Evolutionary conservation across 768 basidiomycete species (phyloP).

Genomic region (Cystofilobasidium bisporidii): DNA sequence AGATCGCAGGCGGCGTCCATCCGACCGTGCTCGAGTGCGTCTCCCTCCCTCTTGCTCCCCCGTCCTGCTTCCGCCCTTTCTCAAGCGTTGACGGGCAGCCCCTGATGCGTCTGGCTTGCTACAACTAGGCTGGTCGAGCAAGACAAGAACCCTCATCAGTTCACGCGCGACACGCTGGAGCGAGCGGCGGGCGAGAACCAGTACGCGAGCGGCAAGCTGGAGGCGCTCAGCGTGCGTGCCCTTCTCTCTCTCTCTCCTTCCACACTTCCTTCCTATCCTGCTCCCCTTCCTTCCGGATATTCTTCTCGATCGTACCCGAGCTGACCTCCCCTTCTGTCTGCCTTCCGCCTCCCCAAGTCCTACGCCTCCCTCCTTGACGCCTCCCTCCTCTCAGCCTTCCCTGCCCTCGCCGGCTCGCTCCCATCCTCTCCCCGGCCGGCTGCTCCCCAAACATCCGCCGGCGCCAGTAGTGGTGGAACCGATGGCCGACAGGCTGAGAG

Average conservation of each 20-base stretch:
- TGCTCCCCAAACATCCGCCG: no score
- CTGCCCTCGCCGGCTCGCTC: background rate
- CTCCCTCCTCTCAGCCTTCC: background rate
- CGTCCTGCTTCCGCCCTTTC: no score
- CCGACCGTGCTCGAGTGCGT: background rate
- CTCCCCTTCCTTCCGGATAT: no score
- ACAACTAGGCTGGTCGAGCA: background rate
- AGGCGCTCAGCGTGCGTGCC: background rate
- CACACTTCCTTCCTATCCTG: no score
- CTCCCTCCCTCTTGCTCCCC: background rate
- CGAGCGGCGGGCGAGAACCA: conserved; percentile 6
- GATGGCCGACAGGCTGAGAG: no score
- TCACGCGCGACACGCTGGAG: conserved; percentile 8
- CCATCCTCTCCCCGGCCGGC: no score
- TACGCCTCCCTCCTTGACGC: background rate
- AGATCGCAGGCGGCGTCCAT: background rate
- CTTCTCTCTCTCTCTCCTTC: no score
- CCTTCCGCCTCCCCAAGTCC: background rate
- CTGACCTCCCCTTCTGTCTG: background rate
- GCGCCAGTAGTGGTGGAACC: no score
- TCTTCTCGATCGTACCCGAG: no score
- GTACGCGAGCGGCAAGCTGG: conserved; percentile 2
- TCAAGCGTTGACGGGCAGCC: background rate
- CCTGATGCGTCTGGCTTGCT: background rate
- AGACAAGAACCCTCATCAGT: conserved; percentile 9